phyloP scores from a whole-genome alignment of 2,329 filamentous ascomycete species.

The Monosporascus sp. region DNA sequence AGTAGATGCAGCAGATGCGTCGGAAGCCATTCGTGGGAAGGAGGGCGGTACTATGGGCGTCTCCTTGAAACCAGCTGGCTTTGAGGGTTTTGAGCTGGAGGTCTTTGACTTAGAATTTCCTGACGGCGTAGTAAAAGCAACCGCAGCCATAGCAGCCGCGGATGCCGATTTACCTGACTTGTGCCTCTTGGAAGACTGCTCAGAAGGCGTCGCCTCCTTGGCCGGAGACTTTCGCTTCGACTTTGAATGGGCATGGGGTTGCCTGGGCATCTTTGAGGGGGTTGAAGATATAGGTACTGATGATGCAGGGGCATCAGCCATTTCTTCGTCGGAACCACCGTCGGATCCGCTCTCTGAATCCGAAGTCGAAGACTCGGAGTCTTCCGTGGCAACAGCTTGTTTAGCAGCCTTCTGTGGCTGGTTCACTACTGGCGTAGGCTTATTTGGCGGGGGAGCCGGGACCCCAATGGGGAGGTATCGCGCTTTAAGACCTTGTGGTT shows the following conservation, averaged over 20 bases:
- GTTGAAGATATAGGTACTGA: conserved; percentile 14
- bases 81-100: neutral
- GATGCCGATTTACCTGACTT: conserved; percentile 14
- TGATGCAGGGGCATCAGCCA: conserved; percentile 34
- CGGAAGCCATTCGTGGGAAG: conserved; percentile 10
- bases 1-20: conserved; percentile 20
- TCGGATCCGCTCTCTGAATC: conserved; percentile 39
- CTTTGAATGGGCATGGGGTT: conserved; percentile 7
- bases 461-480: conserved; percentile 64
- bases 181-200: conserved; percentile 23
- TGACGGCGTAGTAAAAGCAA: neutral
- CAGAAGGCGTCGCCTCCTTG: conserved; percentile 9
- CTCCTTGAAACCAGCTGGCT: conserved; percentile 17
- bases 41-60: conserved; percentile 29
- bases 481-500: conserved; percentile 62
- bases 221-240: conserved; percentile 33
- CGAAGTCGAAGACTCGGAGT: conserved; percentile 29
- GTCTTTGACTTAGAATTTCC: neutral
- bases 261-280: conserved; percentile 19
- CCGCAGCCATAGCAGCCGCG: neutral
- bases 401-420: conserved; percentile 4
- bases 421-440: neutral
- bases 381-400: conserved; percentile 26
- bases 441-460: conserved; percentile 16
- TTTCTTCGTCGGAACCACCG: conserved; percentile 39